Evolutionary conservation across 495 filamentous ascomycete genomes (phyloP).

Genomic region (Hypomontagnella submonticulosa): DNA sequence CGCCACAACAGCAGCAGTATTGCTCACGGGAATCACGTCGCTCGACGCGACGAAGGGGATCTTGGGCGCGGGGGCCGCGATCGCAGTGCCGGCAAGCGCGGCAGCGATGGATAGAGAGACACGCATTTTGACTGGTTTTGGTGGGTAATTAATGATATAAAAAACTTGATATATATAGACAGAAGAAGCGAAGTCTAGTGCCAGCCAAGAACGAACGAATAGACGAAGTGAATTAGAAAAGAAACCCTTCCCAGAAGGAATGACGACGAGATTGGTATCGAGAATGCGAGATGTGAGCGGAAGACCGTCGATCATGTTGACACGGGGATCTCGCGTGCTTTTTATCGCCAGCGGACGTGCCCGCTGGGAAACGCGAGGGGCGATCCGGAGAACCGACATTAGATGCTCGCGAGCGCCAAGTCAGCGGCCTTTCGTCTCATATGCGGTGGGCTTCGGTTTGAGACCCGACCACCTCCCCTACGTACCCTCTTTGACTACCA

Average conservation of each 20-base stretch:
- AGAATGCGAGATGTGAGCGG: conserved; percentile 28
- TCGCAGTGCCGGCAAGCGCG: conserved; percentile 27
- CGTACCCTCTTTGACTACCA: conserved; percentile 14
- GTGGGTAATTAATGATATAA: conserved; percentile 13
- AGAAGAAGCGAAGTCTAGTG: conserved; percentile 26
- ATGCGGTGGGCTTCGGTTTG: conserved; percentile 26
- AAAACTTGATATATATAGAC: conserved; percentile 13
- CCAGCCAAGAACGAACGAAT: conserved; percentile 37
- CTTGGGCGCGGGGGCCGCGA: conserved; percentile 37
- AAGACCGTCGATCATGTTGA: conserved; percentile 39
- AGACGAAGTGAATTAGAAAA: conserved; percentile 17
- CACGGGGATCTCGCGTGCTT: conserved; percentile 28
- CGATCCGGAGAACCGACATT: conserved; percentile 22
- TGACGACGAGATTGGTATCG: conserved; percentile 20
- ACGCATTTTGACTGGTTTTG: conserved; percentile 32
- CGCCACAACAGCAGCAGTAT: neutral
- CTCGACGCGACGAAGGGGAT: conserved; percentile 36
- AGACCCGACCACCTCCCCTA: conserved; percentile 4
- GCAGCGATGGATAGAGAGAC: conserved; percentile 26
- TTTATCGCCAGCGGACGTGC: conserved; percentile 22
- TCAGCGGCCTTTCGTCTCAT: conserved; percentile 36
- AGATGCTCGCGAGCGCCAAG: conserved; percentile 10
- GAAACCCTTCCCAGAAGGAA: conserved; percentile 39
- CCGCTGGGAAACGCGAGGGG: conserved; percentile 7
- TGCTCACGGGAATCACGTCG: conserved; percentile 18